phyloP scores from a whole-genome alignment of 2,329 filamentous ascomycete species.

The Claviceps citrina region DNA sequence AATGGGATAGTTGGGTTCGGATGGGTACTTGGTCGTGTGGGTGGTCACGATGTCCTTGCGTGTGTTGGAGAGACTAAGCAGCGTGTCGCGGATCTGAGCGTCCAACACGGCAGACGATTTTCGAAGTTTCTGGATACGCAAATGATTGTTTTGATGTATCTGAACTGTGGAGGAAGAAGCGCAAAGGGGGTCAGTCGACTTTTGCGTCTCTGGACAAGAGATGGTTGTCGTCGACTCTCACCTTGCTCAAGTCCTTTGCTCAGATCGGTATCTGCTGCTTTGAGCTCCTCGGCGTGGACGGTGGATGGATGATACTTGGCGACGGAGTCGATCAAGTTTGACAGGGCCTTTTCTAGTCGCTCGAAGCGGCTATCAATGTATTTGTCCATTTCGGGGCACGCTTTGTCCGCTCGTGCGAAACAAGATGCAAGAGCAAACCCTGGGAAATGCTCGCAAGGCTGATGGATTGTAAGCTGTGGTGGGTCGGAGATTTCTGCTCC shows the following conservation, averaged over 20 bases:
- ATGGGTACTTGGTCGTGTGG: constrained; percentile 39
- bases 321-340: constrained; percentile 61
- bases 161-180: constrained; percentile 37
- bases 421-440: too few relatives aligned
- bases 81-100: constrained; percentile 53
- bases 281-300: constrained; percentile 50
- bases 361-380: constrained; percentile 48
- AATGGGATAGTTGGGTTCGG: constrained; percentile 38
- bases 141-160: constrained; percentile 59
- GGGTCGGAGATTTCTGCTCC: constrained; percentile 4
- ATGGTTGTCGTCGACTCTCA: constrained; percentile 19
- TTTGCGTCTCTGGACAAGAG: too few relatives aligned
- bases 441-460: too few relatives aligned
- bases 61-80: constrained; percentile 53
- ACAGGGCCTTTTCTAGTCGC: constrained; percentile 50
- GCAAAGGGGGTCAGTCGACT: background rate
- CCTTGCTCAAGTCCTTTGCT: constrained; percentile 49
- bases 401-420: background rate
- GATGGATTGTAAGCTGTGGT: constrained; percentile 7
- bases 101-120: constrained; percentile 50
- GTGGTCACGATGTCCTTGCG: constrained; percentile 57
- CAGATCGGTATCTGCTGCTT: constrained; percentile 54
- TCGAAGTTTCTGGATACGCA: constrained; percentile 53
- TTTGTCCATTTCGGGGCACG: constrained; percentile 47
- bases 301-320: constrained; percentile 66